phyloP scores from a whole-genome alignment of 345 rosid species.

The Lagerstroemia speciosa region DNA sequence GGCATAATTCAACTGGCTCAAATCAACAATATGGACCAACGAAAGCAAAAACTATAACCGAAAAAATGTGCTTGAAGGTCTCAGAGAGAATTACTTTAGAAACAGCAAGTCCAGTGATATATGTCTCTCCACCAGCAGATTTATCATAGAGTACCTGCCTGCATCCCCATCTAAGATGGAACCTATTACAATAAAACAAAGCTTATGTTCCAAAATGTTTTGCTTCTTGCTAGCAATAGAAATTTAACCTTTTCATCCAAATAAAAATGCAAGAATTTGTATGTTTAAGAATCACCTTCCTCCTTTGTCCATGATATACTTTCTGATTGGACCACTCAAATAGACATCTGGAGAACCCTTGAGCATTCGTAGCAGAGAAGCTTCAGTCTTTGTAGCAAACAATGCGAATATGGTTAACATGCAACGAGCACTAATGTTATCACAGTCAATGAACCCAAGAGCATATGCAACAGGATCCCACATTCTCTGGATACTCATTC shows the following conservation, averaged over 20 bases:
- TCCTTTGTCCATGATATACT: conserved; percentile 76
- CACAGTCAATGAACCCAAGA: conserved; percentile 96
- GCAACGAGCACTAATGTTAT: conserved; percentile 97
- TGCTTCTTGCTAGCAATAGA: neutral
- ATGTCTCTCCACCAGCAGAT: conserved; percentile 52
- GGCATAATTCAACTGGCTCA: neutral
- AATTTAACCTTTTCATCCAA: neutral
- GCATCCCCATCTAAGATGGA: conserved; percentile 99
- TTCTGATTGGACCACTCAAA: conserved; percentile 88
- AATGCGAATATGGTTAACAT: conserved; percentile 97
- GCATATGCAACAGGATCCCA: conserved; percentile 99
- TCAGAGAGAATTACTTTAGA: conserved; percentile 54
- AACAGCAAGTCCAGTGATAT: conserved; percentile 72
- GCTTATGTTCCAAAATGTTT: neutral
- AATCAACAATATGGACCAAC: neutral
- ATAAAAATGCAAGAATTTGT: neutral
- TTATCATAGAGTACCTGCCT: conserved; percentile 67
- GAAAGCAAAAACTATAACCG: neutral
- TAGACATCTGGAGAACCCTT: conserved; percentile 95
- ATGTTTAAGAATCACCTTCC: conserved; percentile 50
- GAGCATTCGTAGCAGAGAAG: conserved; percentile 94
- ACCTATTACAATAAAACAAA: conserved; percentile 44
- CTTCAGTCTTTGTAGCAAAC: conserved; percentile 99
- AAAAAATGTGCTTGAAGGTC: conserved; percentile 6
- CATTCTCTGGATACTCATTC: conserved; percentile 84